These are phyloP conservation scores for Drosera capensis DNA, from an alignment of 148 eudicot species.

Conservation along the genomic window DNA sequence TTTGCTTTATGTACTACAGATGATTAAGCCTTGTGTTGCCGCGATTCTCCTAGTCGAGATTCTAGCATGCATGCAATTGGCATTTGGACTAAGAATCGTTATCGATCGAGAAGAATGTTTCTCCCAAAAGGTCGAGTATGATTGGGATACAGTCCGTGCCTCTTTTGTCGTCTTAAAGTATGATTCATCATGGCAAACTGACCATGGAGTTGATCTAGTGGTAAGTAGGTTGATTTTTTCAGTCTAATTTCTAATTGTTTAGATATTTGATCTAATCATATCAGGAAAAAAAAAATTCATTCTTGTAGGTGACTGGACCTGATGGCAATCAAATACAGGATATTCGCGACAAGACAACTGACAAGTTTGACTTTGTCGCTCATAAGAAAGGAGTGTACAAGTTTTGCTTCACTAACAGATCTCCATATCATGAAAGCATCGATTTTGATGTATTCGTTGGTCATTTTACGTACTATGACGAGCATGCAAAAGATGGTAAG, in stretches of 20 bases:
- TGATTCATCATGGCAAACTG: constrained; percentile 65
- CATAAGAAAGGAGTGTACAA: constrained; percentile 58
- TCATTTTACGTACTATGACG: constrained; percentile 53
- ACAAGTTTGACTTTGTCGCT: constrained; percentile 68
- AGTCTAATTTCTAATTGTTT: background rate
- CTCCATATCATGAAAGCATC: constrained; percentile 84
- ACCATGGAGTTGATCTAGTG: constrained; percentile 81
- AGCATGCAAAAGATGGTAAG: constrained; percentile 93
- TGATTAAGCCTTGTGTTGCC: constrained; percentile 10
- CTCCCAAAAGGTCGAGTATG: too few relatives aligned
- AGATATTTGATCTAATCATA: background rate
- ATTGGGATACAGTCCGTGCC: constrained; percentile 50
- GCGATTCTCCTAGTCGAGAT: constrained; percentile 16
- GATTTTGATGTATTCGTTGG: constrained; percentile 84
- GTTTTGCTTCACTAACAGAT: constrained; percentile 77
- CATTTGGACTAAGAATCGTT: constrained; percentile 60
- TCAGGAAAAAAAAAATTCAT: background rate
- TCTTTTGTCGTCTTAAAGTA: constrained; percentile 78
- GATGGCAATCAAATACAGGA: constrained; percentile 62
- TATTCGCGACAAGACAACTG: constrained; percentile 51
- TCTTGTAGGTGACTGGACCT: constrained; percentile 62
- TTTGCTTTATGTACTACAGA: constrained; percentile 10
- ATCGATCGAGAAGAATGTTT: constrained; percentile 83
- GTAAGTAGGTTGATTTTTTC: constrained; percentile 19
- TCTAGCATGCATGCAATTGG: constrained; percentile 26